Evolutionary conservation across 2,329 filamentous ascomycete species (phyloP), one percentile per base, ranked within the genome.

Genomic region (Cercospora nicotianae): DNA sequence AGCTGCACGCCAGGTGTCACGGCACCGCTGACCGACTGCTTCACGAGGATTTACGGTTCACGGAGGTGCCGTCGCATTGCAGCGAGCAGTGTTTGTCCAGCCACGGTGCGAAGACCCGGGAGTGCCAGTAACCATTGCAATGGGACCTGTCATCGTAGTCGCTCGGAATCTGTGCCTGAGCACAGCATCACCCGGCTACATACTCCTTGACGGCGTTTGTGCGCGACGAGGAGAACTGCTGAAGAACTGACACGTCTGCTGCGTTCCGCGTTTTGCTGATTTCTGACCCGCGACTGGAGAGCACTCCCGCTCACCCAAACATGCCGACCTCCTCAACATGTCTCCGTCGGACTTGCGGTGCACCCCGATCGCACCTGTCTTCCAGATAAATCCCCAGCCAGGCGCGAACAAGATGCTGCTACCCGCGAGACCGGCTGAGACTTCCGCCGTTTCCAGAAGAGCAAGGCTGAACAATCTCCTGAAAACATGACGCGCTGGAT

Each of bases 351-450:
- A 58, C 26, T 18, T 16, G 55, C 26, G 48, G 48, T 26, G 26
- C 48, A 53, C 48, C 48, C 18, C 18, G 20, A 53, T 59, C 42
- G 33, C 33, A 26, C 36, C 23, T 61, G 33, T 42, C 36, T 8
- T 8, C 45, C 33, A 33, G 26, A 36, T 23, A 59, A 18, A 18
- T 20, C 1, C 31, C 28, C 55, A 59, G 55, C 55, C 23, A 23
- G 48, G 23, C 48, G 48, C 48, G 23, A 28, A 16, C 23, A 26
- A 30, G 16, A 61, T 67, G 66, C 62, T 48, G 57, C 57, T 62
- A 55, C 51, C 62, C 67, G 59, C 57, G 62, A 67, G 42, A 60
- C 59, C 33, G 58, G 65, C 58, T 65, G 67, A 64, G 42, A 69
- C 64, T 36, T 60, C 42, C 48, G 58, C n/a, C 60, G 60, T 65